These are phyloP conservation scores for Clarireedia sp. DNA, from an alignment of 2,329 filamentous ascomycete genomes.

Conservation along the genomic window DNA sequence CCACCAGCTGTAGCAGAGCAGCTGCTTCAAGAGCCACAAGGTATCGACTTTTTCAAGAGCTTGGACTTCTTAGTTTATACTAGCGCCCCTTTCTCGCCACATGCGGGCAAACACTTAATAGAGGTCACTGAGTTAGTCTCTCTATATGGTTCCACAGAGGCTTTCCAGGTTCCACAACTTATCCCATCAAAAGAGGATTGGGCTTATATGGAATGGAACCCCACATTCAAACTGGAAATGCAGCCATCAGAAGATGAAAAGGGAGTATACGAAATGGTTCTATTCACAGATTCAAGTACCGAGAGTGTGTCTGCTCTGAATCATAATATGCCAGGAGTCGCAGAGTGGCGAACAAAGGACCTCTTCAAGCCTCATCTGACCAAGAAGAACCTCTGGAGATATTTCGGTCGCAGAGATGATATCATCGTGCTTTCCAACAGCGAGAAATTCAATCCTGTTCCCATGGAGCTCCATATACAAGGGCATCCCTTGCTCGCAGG, in stretches of 20 bases:
- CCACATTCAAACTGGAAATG: constrained; percentile 1
- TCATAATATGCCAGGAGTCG: constrained; percentile 4
- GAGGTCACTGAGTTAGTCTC: constrained; percentile 3
- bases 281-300: constrained; percentile 7
- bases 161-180: constrained; percentile 5
- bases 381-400: constrained; percentile 31
- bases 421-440: constrained; percentile 37
- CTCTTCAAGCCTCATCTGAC: constrained; percentile 33
- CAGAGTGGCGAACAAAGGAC: constrained; percentile 26
- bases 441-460: constrained; percentile 37
- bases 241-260: constrained; percentile 1
- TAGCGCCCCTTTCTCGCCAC: constrained; percentile 6
- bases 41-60: background rate
- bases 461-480: constrained; percentile 4
- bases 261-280: constrained; percentile 6
- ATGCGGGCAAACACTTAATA: background rate
- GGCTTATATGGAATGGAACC: constrained; percentile 5
- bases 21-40: constrained; percentile 2
- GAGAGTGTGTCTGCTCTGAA: background rate
- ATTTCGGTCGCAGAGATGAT: constrained; percentile 33
- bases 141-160: constrained; percentile 10
- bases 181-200: constrained; percentile 8
- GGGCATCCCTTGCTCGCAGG: background rate
- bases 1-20: constrained; percentile 3
- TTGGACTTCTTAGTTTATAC: constrained; percentile 8